phyloP scores from a whole-genome alignment of 2,329 filamentous ascomycete species.

The Aspergillus jensenii region DNA sequence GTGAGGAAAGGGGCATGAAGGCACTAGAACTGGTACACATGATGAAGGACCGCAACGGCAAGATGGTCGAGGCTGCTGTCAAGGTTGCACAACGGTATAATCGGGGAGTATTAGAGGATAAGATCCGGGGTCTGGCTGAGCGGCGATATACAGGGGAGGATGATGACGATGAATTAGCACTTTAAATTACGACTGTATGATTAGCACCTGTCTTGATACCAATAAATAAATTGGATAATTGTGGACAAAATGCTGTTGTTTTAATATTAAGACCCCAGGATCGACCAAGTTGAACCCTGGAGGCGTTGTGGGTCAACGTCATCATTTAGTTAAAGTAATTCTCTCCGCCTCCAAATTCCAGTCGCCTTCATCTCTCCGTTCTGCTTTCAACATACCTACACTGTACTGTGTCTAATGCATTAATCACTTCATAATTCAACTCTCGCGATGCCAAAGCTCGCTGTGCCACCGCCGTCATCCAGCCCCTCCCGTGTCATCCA shows the following conservation, averaged over 20 bases:
- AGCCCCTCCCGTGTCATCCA: slow-evolving; percentile 10
- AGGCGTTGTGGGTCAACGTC: slow-evolving; percentile 4
- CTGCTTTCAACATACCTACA: not conserved
- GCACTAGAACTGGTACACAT: slow-evolving; percentile 86
- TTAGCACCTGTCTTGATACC: slow-evolving; percentile 4
- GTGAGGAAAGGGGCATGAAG: slow-evolving; percentile 92
- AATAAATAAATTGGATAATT: not conserved
- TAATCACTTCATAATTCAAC: not conserved
- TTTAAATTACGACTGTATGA: not conserved
- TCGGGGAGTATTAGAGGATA: slow-evolving; percentile 75
- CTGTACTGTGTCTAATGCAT: slow-evolving; percentile 5
- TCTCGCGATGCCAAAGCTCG: slow-evolving; percentile 16
- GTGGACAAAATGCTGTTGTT: not conserved
- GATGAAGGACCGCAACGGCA: slow-evolving; percentile 79
- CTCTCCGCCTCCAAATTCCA: not conserved
- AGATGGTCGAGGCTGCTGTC: slow-evolving; percentile 86
- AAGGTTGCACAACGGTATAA: slow-evolving; percentile 89
- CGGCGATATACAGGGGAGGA: slow-evolving; percentile 61
- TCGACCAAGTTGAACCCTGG: not conserved
- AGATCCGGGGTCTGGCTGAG: slow-evolving; percentile 86
- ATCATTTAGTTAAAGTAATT: not conserved
- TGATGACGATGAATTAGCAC: slow-evolving; percentile 50
- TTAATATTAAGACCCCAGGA: not conserved
- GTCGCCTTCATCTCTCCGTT: not conserved
- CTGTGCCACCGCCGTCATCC: not conserved